Percentiles rank a stretch among this genome's conserved stretches.
Evolutionary conservation across 768 basidiomycete genomes (phyloP).

Genomic region (Boletus reticulatus): DNA sequence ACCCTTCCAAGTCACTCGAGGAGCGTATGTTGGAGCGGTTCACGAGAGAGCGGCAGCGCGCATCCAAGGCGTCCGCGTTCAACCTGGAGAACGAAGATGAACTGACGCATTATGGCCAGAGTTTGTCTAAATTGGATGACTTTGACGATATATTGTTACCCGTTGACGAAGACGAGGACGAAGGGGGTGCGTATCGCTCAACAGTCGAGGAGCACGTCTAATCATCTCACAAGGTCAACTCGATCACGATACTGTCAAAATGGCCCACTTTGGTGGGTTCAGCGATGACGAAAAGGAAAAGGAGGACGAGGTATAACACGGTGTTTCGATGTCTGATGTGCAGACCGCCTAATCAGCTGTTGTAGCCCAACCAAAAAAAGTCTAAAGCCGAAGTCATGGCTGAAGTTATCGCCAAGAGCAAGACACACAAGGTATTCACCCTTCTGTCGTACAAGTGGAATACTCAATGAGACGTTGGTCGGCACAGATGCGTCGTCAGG

Average conservation of each 20-base stretch:
- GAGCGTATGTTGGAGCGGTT: slow-evolving; percentile 97
- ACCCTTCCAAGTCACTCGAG: slow-evolving; percentile 89
- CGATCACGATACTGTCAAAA: slow-evolving; percentile 61
- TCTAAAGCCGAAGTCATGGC: slow-evolving; percentile 96
- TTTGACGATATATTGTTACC: slow-evolving; percentile 64
- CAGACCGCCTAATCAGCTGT: background rate
- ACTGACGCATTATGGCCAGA: slow-evolving; percentile 89
- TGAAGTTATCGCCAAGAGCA: slow-evolving; percentile 96
- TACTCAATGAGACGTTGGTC: background rate
- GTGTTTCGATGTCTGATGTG: background rate
- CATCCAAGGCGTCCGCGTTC: slow-evolving; percentile 75
- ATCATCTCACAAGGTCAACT: slow-evolving; percentile 53
- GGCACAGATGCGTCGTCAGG: slow-evolving; percentile 79
- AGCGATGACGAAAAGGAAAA: slow-evolving; percentile 60
- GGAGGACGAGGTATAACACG: slow-evolving; percentile 45
- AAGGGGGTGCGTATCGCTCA: slow-evolving; percentile 34
- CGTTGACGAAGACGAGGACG: slow-evolving; percentile 56
- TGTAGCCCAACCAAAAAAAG: slow-evolving; percentile 80
- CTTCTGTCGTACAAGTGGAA: background rate
- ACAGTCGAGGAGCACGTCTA: background rate
- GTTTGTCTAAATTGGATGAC: slow-evolving; percentile 79
- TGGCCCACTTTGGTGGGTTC: slow-evolving; percentile 85
- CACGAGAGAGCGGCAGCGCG: slow-evolving; percentile 81
- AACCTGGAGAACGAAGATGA: slow-evolving; percentile 92
- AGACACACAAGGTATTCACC: slow-evolving; percentile 78